Percentiles rank a stretch among this genome's conserved stretches.
Evolutionary conservation across 441 rosid species (phyloP).

Genomic region (Manihot esculenta): DNA sequence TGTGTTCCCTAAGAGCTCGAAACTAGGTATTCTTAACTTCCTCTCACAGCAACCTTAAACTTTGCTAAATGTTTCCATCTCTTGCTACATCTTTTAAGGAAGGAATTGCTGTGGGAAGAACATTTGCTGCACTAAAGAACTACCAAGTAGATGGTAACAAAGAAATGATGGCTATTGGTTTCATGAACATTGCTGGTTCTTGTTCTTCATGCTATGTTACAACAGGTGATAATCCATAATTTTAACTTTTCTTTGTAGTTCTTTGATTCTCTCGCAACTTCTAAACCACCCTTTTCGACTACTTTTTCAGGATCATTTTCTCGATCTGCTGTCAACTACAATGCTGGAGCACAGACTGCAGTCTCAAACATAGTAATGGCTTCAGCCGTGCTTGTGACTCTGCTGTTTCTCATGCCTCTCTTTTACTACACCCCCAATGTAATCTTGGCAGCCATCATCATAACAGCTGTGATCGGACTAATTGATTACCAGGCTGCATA

Average conservation of each 20-base stretch:
- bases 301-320: slow-evolving; percentile 73
- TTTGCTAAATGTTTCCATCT: background rate
- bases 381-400: slow-evolving; percentile 74
- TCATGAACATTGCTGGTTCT: slow-evolving; percentile 96
- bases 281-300: slow-evolving; percentile 9
- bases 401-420: slow-evolving; percentile 91
- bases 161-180: slow-evolving; percentile 97
- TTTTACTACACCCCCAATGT: slow-evolving; percentile 89
- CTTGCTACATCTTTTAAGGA: slow-evolving; percentile 42
- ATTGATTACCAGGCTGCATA: slow-evolving; percentile 72
- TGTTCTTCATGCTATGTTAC: slow-evolving; percentile 92
- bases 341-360: slow-evolving; percentile 90
- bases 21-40: background rate
- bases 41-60: background rate
- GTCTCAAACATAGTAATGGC: slow-evolving; percentile 87
- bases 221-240: slow-evolving; percentile 50
- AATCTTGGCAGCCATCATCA: slow-evolving; percentile 80
- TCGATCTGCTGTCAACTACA: slow-evolving; percentile 87
- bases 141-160: slow-evolving; percentile 97
- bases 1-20: no score
- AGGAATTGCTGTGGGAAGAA: slow-evolving; percentile 98
- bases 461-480: slow-evolving; percentile 90
- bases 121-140: slow-evolving; percentile 79
- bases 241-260: background rate
- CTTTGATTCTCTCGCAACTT: background rate